Percentiles rank a stretch among this genome's conserved stretches.
Evolutionary conservation across 2,329 filamentous ascomycete genomes (phyloP).

Genomic region (Tolypocladium ophioglossoides): DNA sequence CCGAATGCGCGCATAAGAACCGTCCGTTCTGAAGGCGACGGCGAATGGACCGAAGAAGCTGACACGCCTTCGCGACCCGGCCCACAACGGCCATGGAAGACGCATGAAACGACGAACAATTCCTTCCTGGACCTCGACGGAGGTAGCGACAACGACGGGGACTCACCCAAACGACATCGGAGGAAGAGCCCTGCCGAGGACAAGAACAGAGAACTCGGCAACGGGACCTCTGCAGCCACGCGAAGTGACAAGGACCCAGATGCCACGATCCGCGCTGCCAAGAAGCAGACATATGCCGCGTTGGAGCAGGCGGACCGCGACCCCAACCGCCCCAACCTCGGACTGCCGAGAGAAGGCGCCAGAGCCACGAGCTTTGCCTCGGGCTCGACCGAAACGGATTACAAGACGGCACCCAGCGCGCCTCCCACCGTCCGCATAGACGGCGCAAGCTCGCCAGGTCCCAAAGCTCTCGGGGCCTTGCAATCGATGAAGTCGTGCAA

Average conservation of each 20-base stretch:
- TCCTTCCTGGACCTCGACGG: constrained; percentile 41
- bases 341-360: constrained; percentile 31
- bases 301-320: constrained; percentile 18
- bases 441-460: constrained; percentile 24
- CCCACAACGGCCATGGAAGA: constrained; percentile 17
- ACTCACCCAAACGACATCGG: constrained; percentile 9
- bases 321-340: constrained; percentile 21
- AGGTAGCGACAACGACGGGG: constrained; percentile 36
- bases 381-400: constrained; percentile 26
- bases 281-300: constrained; percentile 9
- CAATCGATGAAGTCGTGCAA: constrained; percentile 23
- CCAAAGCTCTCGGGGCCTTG: constrained; percentile 20
- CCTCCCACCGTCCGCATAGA: constrained; percentile 36
- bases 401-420: constrained; percentile 30
- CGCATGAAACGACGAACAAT: constrained; percentile 25
- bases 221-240: not conserved
- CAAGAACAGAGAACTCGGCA: constrained; percentile 4
- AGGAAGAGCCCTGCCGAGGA: constrained; percentile 6
- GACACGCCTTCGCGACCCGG: constrained; percentile 25
- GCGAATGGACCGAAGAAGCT: constrained; percentile 8
- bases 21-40: constrained; percentile 38
- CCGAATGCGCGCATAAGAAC: constrained; percentile 60
- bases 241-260: constrained; percentile 11
- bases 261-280: constrained; percentile 16
- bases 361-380: constrained; percentile 23